Evolutionary conservation across 805 yeast species (phyloP), one percentile per base, ranked within the genome.

Genomic region (Saturnispora zaruensis): DNA sequence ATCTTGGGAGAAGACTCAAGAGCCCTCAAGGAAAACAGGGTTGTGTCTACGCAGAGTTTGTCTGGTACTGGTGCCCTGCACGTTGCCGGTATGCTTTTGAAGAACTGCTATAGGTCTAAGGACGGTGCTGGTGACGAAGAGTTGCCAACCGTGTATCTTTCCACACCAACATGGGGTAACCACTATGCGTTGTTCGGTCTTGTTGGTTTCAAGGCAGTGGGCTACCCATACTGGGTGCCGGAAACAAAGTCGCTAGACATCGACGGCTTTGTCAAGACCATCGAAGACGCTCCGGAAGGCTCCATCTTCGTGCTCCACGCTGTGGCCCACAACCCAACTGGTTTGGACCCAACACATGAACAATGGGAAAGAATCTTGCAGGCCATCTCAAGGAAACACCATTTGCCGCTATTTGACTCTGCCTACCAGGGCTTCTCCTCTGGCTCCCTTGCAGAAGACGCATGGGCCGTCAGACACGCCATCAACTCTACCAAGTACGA

Each of bases 391-490:
- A 63, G 68, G 52, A 74, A 78, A 51, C 70, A 77, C 48, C 95
- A 88, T 68, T 76, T 91, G 60, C 87, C 88, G 5, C 69, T 91
- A 54, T 90, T 93, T 62, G 99, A 91, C 70, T 81, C 89, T 53
- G 98, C 98, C 21, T 91, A 93, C 74, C 98, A 91, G 72, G 99
- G 99, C 5, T 91, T 91, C 65, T 96, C 98, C 26, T 78, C 90
- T 41, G 98, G 98, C 49, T 81, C 84, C 59, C 76, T 88, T 57
- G 82, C 76, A 55, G 75, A 78, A 53, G 99, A 91, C 61, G 91
- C 95, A 7, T 87, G 78, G 73, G 88, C 97, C 23, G 80, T 84
- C 50, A 75, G 89, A 57, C 69, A 74, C 46, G 89, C 88, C 54
- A 73, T 83, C 47, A 64, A 70, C 48, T 61, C 61, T 45, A 67